Conservation (phyloP, 2,329 filamentous ascomycete species). For the Huntiella moniliformis region DNA sequence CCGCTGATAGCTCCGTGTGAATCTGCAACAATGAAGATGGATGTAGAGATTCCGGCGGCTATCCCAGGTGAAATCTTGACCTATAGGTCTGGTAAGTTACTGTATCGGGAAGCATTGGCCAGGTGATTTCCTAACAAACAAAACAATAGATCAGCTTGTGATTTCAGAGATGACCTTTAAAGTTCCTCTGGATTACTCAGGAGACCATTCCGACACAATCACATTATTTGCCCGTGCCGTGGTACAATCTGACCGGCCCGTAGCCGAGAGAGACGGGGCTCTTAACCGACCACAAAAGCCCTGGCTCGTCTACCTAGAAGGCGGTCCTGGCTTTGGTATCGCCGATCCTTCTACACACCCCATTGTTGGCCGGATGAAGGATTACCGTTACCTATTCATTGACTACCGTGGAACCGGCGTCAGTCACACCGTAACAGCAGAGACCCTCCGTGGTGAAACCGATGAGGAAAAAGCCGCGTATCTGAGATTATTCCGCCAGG, state of each 20-base stretch:
- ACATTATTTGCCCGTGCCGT: conserved; percentile 63
- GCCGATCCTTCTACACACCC: conserved; percentile 53
- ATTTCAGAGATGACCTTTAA: conserved; percentile 74
- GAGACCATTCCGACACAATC: conserved; percentile 39
- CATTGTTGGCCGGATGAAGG: conserved; percentile 53
- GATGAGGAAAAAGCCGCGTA: conserved; percentile 56
- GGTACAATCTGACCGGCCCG: conserved; percentile 43
- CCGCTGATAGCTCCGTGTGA: background rate
- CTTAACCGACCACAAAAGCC: conserved; percentile 26
- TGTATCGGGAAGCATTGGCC: background rate
- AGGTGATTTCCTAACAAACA: background rate
- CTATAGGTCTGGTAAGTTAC: conserved; percentile 6
- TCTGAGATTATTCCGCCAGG: conserved; percentile 68
- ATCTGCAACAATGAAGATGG: background rate
- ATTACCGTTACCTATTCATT: conserved; percentile 72
- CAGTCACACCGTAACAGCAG: conserved; percentile 60
- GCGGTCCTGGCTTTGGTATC: conserved; percentile 69
- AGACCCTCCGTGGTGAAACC: conserved; percentile 41
- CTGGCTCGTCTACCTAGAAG: conserved; percentile 59
- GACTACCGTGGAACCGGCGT: conserved; percentile 83
- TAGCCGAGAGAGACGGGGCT: conserved; percentile 26
- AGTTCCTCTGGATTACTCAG: conserved; percentile 57
- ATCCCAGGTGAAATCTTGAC: conserved; percentile 5
- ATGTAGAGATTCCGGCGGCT: conserved; percentile 6
- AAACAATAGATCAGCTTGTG: conserved; percentile 43